Base-by-base conservation (phyloP, 2,329 filamentous ascomycete species). In the Corniculantispora saksenae region DNA sequence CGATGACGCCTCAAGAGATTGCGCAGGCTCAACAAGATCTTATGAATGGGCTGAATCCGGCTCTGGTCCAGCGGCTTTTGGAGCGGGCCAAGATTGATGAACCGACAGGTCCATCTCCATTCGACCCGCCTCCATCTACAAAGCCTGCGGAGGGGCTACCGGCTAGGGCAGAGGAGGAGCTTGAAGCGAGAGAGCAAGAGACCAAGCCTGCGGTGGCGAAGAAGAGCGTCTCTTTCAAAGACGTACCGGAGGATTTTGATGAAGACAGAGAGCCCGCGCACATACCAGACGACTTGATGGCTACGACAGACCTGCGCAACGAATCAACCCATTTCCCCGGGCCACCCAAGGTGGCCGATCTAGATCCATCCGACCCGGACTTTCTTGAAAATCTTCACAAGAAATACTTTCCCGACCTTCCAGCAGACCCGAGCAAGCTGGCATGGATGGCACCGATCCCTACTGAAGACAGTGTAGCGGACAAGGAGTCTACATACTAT, bases 331-430 rank as follows among this genome's bases (percentile, higher is more conserved):
- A 92, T 78, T 92, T 89, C 76, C 89, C 89, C 12, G 77, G 76
- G n/a, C 80, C 77, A 2, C 82, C 77, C 12, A 74, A 73, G 50
- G 76, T 84, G 7, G 91, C 91, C 13, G 89, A 93, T 66, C 89
- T 98, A 68, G 92, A 98, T 75, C 93, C 94, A 0, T 82, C 87
- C 45, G 92, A 94, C 66, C 90, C 92, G 0, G 84, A 92, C 73
- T 98, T 98, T 80, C 88, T 98, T 65, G 79, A 86, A 55, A 90
- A 92, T 64, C 87, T 99, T 7, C 94, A 97, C 82, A 80, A 88
- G 25, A 97, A 97, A 77, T 99, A 97, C 84, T 99, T 97, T 78
- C 94, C 95, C 15, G 87, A 89, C 67, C 89, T 97, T 1, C 88
- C 94, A 2, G 88, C 93, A 63, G 92, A 97, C 76, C 93, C 94